Evolutionary conservation across 805 yeast genomes (phyloP), one percentile per base, ranked within the genome.

Genomic region (Lachancea cidri): DNA sequence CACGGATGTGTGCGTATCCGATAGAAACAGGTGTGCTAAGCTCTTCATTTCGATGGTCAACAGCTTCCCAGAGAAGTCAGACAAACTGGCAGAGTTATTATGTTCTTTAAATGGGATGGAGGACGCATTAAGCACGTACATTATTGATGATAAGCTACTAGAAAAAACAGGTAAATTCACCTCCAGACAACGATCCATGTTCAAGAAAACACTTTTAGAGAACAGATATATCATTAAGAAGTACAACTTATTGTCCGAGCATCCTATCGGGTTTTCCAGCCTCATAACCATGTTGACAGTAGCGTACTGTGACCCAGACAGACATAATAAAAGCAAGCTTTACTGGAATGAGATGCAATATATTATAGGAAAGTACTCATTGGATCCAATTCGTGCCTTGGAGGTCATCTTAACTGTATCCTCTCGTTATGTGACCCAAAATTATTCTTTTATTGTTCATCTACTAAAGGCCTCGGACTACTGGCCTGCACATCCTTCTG

Each of bases 201-300:
- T 40, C 41, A 2, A 18, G 3, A 48, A 41, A n/a, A 42, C 48
- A 20, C 24, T 52, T 2, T 30, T 35, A 4, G 47, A 51, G 32
- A 48, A 70, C 57, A 53, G 64, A 52, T 67, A 67, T 57, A 66
- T 79, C 40, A 68, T 68, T 48, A 60, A 58, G 53, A 77, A 80
- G 48, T 86, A 68, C 64, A 83, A 84, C 43, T 65, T 87, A 14
- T 52, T 86, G 5, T 76, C 79, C 37, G 96, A 89, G 58, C 83
- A 83, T 46, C 67, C 79, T 17, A 87, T 83, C 54, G 97, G 96
- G 1, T 88, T 77, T 60, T 62, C 94, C 9, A 80, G 78, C 49
- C 64, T 85, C 24, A 58, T 79, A 1, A 70, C 71, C 2, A 76
- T 80, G 36, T 46, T 83, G 9, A 58, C 65, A 40, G 46, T 61